phyloP scores from a whole-genome alignment of 495 filamentous ascomycete genomes.

The Aspergillus bridgeri region DNA sequence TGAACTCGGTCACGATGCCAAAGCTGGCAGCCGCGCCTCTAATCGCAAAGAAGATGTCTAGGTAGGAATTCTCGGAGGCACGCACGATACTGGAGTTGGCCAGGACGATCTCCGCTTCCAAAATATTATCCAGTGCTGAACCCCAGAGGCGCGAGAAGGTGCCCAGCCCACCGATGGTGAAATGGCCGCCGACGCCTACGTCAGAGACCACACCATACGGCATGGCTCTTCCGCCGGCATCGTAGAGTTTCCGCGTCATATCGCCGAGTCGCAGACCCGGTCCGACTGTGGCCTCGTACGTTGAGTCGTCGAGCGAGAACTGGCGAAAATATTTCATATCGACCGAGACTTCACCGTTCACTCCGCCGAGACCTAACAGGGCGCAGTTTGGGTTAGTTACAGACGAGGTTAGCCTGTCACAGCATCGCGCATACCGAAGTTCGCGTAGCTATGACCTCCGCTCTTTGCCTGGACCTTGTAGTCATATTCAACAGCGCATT shows the following conservation, averaged over 20 bases:
- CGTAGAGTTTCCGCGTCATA: slow-evolving; percentile 53
- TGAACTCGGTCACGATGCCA: slow-evolving; percentile 48
- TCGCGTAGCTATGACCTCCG: slow-evolving; percentile 74
- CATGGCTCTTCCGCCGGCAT: slow-evolving; percentile 60
- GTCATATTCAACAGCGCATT: slow-evolving; percentile 51
- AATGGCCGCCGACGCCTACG: slow-evolving; percentile 71
- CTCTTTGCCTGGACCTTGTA: slow-evolving; percentile 66
- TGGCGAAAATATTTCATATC: slow-evolving; percentile 47
- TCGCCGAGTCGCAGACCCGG: slow-evolving; percentile 60
- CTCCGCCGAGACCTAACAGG: slow-evolving; percentile 43
- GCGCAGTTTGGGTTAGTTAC: too few relatives aligned
- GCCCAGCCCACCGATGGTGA: slow-evolving; percentile 69
- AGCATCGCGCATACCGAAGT: slow-evolving; percentile 32
- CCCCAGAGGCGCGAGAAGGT: slow-evolving; percentile 61
- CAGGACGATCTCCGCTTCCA: slow-evolving; percentile 58
- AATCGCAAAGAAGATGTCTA: slow-evolving; percentile 53
- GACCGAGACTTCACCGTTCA: slow-evolving; percentile 39
- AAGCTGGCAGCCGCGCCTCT: slow-evolving; percentile 44
- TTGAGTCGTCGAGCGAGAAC: slow-evolving; percentile 50
- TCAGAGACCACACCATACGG: slow-evolving; percentile 62
- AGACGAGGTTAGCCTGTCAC: too few relatives aligned
- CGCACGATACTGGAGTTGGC: slow-evolving; percentile 52
- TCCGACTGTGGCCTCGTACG: slow-evolving; percentile 60
- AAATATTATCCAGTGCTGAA: slow-evolving; percentile 58
- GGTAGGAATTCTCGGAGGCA: slow-evolving; percentile 33